Evolutionary conservation across 768 basidiomycete species (phyloP).

Genomic region (Mycena epipterygia): DNA sequence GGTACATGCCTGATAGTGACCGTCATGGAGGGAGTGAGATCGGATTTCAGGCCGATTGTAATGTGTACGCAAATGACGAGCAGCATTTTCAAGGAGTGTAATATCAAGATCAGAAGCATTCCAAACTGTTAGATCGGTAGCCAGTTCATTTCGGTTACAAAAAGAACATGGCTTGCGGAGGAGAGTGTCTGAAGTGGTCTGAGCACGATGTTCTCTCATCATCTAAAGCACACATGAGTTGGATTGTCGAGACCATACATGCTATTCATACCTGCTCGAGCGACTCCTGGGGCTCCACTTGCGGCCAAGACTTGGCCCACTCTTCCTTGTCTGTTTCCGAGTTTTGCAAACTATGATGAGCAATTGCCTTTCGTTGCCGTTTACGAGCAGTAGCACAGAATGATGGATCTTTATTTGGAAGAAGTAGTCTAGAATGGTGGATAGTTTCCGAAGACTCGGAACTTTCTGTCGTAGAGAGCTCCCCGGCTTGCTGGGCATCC

Average conservation of each 20-base stretch:
- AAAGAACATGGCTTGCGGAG: not conserved
- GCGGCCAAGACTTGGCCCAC: constrained; percentile 11
- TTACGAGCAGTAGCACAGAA: not conserved
- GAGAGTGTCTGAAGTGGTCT: not conserved
- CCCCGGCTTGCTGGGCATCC: no score
- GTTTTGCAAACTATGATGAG: not conserved
- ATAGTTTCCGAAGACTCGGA: not conserved
- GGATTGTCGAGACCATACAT: not conserved
- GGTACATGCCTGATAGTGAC: no score
- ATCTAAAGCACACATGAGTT: not conserved
- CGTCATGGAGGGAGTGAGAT: no score
- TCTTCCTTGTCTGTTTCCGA: not conserved
- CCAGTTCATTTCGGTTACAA: not conserved
- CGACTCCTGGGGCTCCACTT: constrained; percentile 5
- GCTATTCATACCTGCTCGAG: not conserved
- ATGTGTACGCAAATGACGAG: not conserved
- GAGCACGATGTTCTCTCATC: not conserved
- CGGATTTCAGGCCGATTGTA: not conserved
- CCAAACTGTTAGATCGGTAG: not conserved
- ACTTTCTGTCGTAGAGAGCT: not conserved
- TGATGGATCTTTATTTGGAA: no score
- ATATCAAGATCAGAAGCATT: not conserved
- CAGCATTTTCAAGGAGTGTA: not conserved
- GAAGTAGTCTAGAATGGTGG: no score
- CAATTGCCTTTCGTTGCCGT: not conserved